These are phyloP conservation scores for Phytopythium kandeliae DNA, from an alignment of 352 stramenopile species.

Conservation along the genomic window DNA sequence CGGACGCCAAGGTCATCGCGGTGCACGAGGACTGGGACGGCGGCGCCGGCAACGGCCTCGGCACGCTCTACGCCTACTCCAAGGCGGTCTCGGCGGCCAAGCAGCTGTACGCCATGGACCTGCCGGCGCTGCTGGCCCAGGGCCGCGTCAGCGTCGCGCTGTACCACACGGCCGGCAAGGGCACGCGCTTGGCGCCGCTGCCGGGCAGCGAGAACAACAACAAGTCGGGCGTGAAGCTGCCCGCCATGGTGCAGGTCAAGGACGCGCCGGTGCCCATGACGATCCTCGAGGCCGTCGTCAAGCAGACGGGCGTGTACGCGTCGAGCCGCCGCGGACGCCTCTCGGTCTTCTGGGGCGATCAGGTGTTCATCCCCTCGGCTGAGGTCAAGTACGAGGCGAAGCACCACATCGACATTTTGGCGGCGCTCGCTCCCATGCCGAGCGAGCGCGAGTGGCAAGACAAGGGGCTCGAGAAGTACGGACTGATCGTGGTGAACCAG, in stretches of 20 bases:
- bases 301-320: conserved; percentile 97
- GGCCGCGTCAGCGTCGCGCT: conserved; percentile 90
- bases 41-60: conserved; percentile 95
- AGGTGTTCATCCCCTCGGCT: conserved; percentile 96
- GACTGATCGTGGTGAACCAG: conserved; percentile 95
- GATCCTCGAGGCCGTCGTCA: conserved; percentile 97
- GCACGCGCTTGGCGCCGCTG: conserved; percentile 94
- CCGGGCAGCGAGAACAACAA: conserved; percentile 99
- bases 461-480: conserved; percentile 98
- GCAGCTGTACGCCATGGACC: conserved; percentile 83
- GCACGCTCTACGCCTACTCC: conserved; percentile 95
- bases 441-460: conserved; percentile 91
- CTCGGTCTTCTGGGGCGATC: conserved; percentile 98
- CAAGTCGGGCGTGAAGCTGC: conserved; percentile 98
- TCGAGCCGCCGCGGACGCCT: conserved; percentile 91
- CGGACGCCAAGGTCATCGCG: conserved; percentile 91
- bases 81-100: conserved; percentile 90
- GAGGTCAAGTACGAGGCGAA: conserved; percentile 91
- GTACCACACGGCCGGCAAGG: conserved; percentile 98
- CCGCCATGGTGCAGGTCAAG: conserved; percentile 87
- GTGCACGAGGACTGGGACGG: conserved; percentile 96
- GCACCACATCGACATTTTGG: conserved; percentile 98
- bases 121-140: conserved; percentile 68
- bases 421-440: conserved; percentile 91
- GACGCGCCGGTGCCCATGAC: conserved; percentile 91